These are phyloP conservation scores for Thraustochytrium striatum DNA, from an alignment of 352 stramenopile genomes.

Conservation along the genomic window DNA sequence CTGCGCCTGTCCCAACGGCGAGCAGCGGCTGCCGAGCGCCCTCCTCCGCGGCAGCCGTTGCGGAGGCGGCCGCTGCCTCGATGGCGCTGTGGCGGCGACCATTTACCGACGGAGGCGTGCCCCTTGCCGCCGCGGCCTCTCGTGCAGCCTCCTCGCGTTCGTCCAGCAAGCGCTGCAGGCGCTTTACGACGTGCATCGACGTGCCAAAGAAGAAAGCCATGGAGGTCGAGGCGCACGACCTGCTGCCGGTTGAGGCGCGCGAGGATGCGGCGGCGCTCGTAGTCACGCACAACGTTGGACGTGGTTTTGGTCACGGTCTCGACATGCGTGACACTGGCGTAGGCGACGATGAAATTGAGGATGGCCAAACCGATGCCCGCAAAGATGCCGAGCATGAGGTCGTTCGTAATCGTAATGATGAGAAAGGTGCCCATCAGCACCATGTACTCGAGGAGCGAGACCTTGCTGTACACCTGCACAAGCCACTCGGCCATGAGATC, in stretches of 20 bases:
- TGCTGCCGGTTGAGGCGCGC: neutral
- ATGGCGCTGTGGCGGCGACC: too few species aligned
- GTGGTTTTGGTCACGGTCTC: slow-evolving; percentile 12
- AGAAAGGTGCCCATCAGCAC: slow-evolving; percentile 55
- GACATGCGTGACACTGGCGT: slow-evolving; percentile 46
- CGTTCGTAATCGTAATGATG: slow-evolving; percentile 46
- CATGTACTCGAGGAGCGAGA: slow-evolving; percentile 50
- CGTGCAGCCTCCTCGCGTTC: neutral
- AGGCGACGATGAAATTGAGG: slow-evolving; percentile 50
- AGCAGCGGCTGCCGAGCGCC: neutral
- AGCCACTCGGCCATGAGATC: slow-evolving; percentile 71
- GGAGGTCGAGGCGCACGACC: slow-evolving; percentile 31
- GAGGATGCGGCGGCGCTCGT: slow-evolving; percentile 44
- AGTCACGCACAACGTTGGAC: slow-evolving; percentile 48
- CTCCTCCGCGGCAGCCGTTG: neutral
- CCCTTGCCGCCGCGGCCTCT: neutral
- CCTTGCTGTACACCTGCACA: slow-evolving; percentile 45
- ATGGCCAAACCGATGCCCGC: slow-evolving; percentile 52
- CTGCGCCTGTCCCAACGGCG: too few species aligned
- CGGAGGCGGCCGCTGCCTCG: neutral
- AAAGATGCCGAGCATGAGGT: slow-evolving; percentile 52
- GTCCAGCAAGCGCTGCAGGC: slow-evolving; percentile 25
- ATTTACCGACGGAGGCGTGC: neutral
- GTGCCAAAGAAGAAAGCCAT: slow-evolving; percentile 50
- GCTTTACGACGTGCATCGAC: slow-evolving; percentile 47